A percentile compares a stretch with the other conserved stretches of the same genome.
These are phyloP conservation scores for Cyclotella kingstonii DNA, from an alignment of 108 stramenopile genomes.

Conservation along the genomic window DNA sequence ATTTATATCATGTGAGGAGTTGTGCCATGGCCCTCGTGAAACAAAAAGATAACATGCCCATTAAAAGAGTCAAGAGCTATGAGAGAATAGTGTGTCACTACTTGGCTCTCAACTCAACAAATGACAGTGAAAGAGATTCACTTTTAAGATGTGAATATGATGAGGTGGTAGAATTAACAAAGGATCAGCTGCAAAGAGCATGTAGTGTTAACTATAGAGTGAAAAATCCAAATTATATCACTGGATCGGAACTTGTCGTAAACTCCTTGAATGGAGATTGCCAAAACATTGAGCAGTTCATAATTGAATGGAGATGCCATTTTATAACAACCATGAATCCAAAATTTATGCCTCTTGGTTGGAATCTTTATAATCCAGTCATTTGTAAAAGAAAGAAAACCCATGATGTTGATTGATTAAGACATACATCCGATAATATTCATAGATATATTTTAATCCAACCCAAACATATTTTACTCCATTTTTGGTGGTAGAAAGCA, in stretches of 20 bases:
- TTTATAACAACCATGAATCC: constrained; percentile 61
- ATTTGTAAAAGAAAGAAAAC: constrained; percentile 14
- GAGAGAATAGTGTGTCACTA: constrained; percentile 30
- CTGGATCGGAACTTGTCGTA: constrained; percentile 59
- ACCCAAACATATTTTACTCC: not conserved
- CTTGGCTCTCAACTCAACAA: constrained; percentile 7
- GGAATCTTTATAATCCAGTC: constrained; percentile 73
- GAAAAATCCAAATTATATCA: constrained; percentile 64
- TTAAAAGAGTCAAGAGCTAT: constrained; percentile 25
- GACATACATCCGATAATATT: not conserved
- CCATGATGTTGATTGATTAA: not conserved
- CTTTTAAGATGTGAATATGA: not conserved
- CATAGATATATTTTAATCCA: not conserved
- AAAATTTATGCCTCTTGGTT: constrained; percentile 64
- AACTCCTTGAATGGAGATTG: constrained; percentile 23
- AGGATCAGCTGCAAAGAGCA: constrained; percentile 44
- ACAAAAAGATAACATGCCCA: constrained; percentile 53
- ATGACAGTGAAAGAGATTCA: constrained; percentile 29
- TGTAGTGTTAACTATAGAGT: constrained; percentile 47
- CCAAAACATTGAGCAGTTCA: constrained; percentile 52
- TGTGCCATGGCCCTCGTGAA: constrained; percentile 55
- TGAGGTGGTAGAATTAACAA: constrained; percentile 19
- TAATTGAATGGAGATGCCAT: constrained; percentile 66
- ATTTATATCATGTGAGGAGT: constrained; percentile 55
- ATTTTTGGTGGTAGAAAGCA: no score